phyloP scores from a whole-genome alignment of 2,329 filamentous ascomycete species.

The Beauveria sp. region DNA sequence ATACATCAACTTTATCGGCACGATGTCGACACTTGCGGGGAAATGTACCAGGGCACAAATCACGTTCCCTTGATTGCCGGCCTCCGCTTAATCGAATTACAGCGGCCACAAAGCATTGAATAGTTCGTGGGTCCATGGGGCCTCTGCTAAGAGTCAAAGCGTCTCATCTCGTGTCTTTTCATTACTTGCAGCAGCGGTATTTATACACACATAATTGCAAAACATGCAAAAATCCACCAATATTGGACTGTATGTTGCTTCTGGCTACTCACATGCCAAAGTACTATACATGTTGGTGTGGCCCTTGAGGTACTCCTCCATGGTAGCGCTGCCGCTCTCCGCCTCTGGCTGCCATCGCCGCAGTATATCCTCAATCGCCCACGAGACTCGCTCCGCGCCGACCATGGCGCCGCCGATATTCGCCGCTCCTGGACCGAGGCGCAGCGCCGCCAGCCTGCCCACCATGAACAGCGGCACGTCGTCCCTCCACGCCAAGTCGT shows the following conservation, averaged over 20 bases:
- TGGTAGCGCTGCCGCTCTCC: constrained; percentile 4
- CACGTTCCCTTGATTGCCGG: too few species aligned
- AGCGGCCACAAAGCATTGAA: too few species aligned
- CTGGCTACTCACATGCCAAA: constrained; percentile 1
- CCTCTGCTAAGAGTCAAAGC: too few species aligned
- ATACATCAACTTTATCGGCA: background rate
- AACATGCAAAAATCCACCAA: too few species aligned
- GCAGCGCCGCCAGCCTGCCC: constrained; percentile 58
- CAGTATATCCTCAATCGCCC: constrained; percentile 55
- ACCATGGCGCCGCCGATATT: constrained; percentile 68
- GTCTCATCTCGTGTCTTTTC: too few species aligned
- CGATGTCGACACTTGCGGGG: too few species aligned
- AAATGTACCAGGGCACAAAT: too few species aligned
- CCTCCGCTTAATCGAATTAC: too few species aligned
- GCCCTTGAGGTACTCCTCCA: constrained; percentile 9
- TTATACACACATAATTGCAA: background rate
- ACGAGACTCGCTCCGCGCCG: constrained; percentile 66
- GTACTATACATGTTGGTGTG: constrained; percentile 11
- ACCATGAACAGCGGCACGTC: constrained; percentile 68
- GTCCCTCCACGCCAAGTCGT: constrained; percentile 68
- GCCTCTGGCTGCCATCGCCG: constrained; percentile 14
- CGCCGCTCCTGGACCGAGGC: constrained; percentile 62
- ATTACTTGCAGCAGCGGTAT: too few species aligned
- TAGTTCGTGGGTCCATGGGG: too few species aligned
- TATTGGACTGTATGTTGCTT: too few species aligned